phyloP scores from a whole-genome alignment of 139 green algal genomes.

The Haematococcus lacustris region DNA sequence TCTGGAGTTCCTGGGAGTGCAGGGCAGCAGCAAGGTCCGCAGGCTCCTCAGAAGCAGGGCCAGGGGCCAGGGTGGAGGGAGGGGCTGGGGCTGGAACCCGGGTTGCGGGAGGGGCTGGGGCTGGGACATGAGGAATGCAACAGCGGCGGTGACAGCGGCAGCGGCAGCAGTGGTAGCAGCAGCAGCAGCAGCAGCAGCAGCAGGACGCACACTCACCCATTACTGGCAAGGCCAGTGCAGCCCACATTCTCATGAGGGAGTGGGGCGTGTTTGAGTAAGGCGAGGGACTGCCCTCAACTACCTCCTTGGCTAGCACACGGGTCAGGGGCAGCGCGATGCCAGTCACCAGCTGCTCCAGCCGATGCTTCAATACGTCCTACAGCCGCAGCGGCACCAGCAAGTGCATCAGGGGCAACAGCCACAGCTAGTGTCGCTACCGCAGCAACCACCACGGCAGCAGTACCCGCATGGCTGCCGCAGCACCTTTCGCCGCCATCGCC shows the following conservation, averaged over 20 bases:
- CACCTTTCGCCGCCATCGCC: too few species aligned
- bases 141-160: not conserved
- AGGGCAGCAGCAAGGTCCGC: too few species aligned
- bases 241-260: slow-evolving; percentile 17
- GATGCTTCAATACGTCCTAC: not conserved
- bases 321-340: slow-evolving; percentile 2
- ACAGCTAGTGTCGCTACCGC: too few species aligned
- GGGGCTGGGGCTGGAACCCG: too few species aligned
- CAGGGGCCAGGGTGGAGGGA: too few species aligned
- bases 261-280: slow-evolving; percentile 12
- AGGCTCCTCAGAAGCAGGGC: too few species aligned
- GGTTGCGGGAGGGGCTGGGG: too few species aligned
- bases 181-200: too few species aligned
- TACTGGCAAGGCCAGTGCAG: slow-evolving; percentile 5
- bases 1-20: slow-evolving; percentile 13
- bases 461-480: too few species aligned
- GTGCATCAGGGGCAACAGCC: too few species aligned
- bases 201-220: slow-evolving; percentile 22
- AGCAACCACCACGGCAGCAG: too few species aligned
- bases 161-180: too few species aligned
- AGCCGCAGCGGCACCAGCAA: not conserved
- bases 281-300: slow-evolving; percentile 56
- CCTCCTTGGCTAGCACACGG: slow-evolving; percentile 49
- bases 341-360: slow-evolving; percentile 6
- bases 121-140: not conserved